A percentile compares a stretch with the other conserved stretches of the same genome.
These are phyloP conservation scores for Lactuca saligna DNA, from an alignment of 129 eudicot species.

Conservation along the genomic window DNA sequence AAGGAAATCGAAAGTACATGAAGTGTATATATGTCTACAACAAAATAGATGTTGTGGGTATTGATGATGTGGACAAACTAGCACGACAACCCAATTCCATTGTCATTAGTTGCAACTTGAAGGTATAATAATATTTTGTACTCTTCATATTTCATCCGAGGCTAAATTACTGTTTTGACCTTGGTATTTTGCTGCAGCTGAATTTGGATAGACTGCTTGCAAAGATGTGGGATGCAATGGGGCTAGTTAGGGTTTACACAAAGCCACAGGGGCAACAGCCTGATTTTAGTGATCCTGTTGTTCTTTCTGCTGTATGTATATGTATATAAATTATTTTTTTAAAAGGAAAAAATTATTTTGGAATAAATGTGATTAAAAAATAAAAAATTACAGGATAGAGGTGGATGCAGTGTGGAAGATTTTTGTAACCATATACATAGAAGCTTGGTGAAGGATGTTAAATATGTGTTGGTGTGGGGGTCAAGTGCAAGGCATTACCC, in stretches of 20 bases:
- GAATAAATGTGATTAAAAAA: background rate
- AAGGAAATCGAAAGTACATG: constrained; percentile 98
- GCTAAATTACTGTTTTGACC: constrained; percentile 1
- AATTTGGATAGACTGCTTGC: constrained; percentile 96
- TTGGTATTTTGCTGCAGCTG: constrained; percentile 50
- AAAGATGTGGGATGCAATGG: constrained; percentile 99
- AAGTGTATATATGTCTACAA: constrained; percentile 96
- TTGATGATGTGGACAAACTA: constrained; percentile 95
- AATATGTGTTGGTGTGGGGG: constrained; percentile 95
- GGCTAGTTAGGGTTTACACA: constrained; percentile 93
- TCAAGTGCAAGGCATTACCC: constrained; percentile 96
- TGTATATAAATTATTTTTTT: background rate
- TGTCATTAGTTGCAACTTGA: constrained; percentile 94
- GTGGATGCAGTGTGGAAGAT: constrained; percentile 94
- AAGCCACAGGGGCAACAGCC: constrained; percentile 99
- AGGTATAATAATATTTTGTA: constrained; percentile 49
- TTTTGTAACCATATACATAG: constrained; percentile 93
- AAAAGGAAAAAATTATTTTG: background rate
- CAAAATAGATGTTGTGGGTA: constrained; percentile 99
- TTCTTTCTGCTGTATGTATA: constrained; percentile 75
- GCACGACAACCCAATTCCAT: constrained; percentile 93
- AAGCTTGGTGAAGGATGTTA: constrained; percentile 88
- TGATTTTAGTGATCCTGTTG: constrained; percentile 92
- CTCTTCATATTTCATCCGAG: background rate
- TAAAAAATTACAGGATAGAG: constrained; percentile 70